Evolutionary conservation across 163 green algal genomes (phyloP).

Genomic region (Scenedesmus sp.): DNA sequence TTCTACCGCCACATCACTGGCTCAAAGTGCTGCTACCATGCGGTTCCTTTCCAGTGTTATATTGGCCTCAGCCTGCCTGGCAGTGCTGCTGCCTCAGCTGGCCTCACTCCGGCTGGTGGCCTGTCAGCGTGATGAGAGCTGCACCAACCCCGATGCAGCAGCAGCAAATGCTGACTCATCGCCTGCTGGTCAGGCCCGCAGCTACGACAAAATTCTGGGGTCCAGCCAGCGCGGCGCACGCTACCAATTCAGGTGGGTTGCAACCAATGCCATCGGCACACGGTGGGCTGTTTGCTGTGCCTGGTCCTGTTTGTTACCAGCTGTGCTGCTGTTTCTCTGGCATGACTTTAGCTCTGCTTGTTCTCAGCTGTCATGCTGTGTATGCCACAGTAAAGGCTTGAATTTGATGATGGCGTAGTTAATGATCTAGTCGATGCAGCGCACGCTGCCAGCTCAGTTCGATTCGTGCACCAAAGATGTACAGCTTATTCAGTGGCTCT

Average conservation of each 20-base stretch:
- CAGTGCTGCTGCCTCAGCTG: not conserved
- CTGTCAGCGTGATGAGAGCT: not conserved
- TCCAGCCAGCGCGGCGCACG: not conserved
- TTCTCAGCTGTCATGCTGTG: not conserved
- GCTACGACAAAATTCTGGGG: slow-evolving; percentile 15
- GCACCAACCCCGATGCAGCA: not conserved
- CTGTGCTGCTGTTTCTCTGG: not conserved
- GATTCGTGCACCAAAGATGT: no score
- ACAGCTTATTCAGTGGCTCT: no score
- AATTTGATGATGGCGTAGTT: not conserved
- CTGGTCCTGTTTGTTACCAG: not conserved
- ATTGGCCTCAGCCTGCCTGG: not conserved
- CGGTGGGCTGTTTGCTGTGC: not conserved
- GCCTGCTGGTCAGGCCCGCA: not conserved
- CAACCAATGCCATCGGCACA: not conserved
- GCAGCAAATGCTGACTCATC: not conserved
- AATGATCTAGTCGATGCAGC: no score
- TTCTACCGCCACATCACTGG: no score
- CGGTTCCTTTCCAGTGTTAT: not conserved
- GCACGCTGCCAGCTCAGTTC: no score
- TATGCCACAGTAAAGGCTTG: not conserved
- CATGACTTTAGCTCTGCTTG: not conserved
- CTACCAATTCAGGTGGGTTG: slow-evolving; percentile 20
- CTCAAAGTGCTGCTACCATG: not conserved
- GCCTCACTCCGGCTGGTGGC: not conserved